Base-by-base conservation (phyloP, 805 yeast species). In the Candida hungchunana region DNA sequence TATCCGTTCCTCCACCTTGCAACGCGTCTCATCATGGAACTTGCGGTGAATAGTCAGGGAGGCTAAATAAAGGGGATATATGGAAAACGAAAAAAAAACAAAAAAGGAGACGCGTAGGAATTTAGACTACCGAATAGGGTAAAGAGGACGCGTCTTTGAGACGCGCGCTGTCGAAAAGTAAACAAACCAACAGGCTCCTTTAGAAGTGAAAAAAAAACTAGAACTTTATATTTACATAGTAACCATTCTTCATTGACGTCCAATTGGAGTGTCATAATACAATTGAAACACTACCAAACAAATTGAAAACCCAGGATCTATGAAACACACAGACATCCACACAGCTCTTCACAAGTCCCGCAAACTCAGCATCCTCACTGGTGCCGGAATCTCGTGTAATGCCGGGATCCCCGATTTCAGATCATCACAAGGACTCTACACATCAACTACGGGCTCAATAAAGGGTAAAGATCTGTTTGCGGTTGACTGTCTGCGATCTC, bases 321-420 rank as follows among this genome's bases (percentile, higher is more conserved):
- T 20, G 23, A 20, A 20, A 11, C 11, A 11, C 8, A 20, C 23
- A 20, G 11, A 20, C 23, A 20, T 35, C 18, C 36, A 36, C 34
- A 12, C 21, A 8, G 12, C 18, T 11, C 31, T 66, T 8, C 51
- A 49, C 34, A 56, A 54, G 30, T 53, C 66, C 5, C 53, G 71
- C 36, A 77, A 71, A 49, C 63, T 79, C n/a, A 68, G 82, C 15
- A 69, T 84, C 4, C 65, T 89, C 36, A 88, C 96, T 0, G 97
- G 98, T 7, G 98, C 98, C 3, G 98, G 98, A 1, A 87, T 90
- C 40, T 86, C 96, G 12, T 87, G 96, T 56, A 86, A 84, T 55
- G 97, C 97, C 1, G 97, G 98, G 0, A 93, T 90, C 31, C 98
- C 98, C 24, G 97, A 90, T 56, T 89, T 89, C 57, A 70, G 97